Evolutionary conservation across 2,329 filamentous ascomycete species (phyloP).

Genomic region (Phoma sp.): DNA sequence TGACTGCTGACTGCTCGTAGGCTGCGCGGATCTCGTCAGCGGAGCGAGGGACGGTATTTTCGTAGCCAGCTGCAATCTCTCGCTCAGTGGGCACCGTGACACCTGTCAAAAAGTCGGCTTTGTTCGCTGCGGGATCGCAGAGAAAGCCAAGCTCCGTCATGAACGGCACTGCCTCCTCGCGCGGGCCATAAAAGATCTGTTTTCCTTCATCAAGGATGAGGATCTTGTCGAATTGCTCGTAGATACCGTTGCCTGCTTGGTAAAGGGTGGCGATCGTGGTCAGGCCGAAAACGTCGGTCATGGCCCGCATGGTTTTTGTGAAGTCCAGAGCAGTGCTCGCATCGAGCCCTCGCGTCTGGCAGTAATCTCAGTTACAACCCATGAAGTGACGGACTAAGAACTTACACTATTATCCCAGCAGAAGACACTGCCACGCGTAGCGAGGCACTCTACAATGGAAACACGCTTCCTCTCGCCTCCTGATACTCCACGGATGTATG

Average conservation of each 20-base stretch:
- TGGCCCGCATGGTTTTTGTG: conserved; percentile 59
- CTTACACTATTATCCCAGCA: conserved; percentile 59
- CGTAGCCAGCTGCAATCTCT: conserved; percentile 50
- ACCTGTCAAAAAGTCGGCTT: conserved; percentile 78
- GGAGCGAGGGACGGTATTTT: conserved; percentile 52
- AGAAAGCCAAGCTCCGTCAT: conserved; percentile 74
- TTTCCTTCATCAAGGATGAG: conserved; percentile 77
- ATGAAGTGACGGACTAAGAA: too few relatives aligned
- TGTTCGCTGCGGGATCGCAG: conserved; percentile 68
- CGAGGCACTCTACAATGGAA: conserved; percentile 70
- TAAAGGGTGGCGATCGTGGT: conserved; percentile 66
- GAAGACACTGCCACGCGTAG: conserved; percentile 64
- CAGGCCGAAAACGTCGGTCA: conserved; percentile 58
- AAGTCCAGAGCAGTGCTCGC: conserved; percentile 62
- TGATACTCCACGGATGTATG: conserved; percentile 70
- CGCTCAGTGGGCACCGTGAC: conserved; percentile 63
- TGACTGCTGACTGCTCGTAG: conserved; percentile 61
- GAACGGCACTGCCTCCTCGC: conserved; percentile 65
- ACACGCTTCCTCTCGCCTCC: conserved; percentile 75
- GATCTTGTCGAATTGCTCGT: conserved; percentile 74
- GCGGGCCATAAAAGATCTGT: conserved; percentile 76
- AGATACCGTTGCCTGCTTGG: conserved; percentile 58
- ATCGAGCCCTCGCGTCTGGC: conserved; percentile 47
- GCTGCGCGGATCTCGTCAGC: conserved; percentile 51
- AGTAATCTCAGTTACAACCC: too few relatives aligned